Evolutionary conservation across 2,329 filamentous ascomycete genomes (phyloP).

Genomic region (Aspergillus thermomutatus): DNA sequence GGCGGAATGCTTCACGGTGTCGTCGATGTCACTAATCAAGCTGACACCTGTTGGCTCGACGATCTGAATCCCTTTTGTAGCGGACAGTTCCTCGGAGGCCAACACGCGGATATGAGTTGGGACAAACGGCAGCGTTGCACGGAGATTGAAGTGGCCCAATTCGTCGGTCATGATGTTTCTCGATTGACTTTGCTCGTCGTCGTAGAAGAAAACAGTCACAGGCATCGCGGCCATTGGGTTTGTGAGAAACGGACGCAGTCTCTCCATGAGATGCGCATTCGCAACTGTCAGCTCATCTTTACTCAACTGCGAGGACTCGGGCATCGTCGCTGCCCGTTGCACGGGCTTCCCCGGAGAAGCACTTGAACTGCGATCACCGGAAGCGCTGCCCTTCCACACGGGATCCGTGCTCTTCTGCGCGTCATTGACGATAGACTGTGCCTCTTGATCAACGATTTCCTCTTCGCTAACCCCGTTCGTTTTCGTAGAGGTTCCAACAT

Average conservation of each 20-base stretch:
- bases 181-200: conserved; percentile 76
- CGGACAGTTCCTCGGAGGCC: conserved; percentile 79
- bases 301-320: conserved; percentile 51
- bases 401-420: conserved; percentile 69
- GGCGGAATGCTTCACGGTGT: conserved; percentile 94
- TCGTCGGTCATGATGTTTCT: conserved; percentile 82
- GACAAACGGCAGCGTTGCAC: conserved; percentile 80
- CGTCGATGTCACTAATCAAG: conserved; percentile 95
- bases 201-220: conserved; percentile 94
- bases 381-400: conserved; percentile 67
- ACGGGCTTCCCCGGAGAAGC: conserved; percentile 24
- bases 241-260: conserved; percentile 85
- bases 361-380: conserved; percentile 20
- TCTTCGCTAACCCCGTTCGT: conserved; percentile 47
- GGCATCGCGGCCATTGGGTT: conserved; percentile 73
- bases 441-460: conserved; percentile 69
- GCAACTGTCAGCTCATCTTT: conserved; percentile 73
- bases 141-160: conserved; percentile 79
- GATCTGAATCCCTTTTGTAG: conserved; percentile 72
- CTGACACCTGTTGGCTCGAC: conserved; percentile 79
- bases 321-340: conserved; percentile 45
- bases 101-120: conserved; percentile 86
- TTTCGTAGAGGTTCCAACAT: conserved; percentile 31
- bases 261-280: conserved; percentile 82
- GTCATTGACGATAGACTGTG: conserved; percentile 69